These are phyloP conservation scores for Spencermartinsiella europaea DNA, from an alignment of 805 yeast species.

Conservation along the genomic window DNA sequence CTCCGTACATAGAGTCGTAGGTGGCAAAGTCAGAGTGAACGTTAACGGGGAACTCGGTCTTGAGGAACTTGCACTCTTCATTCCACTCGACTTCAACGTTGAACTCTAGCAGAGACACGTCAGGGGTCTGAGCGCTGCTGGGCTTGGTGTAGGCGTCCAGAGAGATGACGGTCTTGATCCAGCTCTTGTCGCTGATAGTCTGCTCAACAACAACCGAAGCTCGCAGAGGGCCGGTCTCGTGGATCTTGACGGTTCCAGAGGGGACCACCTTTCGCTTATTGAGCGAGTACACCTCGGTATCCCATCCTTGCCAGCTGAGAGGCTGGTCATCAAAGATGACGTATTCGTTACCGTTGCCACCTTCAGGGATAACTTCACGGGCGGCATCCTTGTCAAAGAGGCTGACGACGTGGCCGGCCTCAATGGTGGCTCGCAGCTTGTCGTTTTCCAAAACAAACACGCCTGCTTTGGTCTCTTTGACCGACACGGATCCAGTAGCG, in stretches of 20 bases:
- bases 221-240: constrained; percentile 50
- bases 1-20: constrained; percentile 80
- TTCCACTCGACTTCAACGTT: constrained; percentile 62
- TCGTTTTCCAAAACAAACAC: constrained; percentile 53
- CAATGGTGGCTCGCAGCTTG: constrained; percentile 51
- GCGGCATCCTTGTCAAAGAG: constrained; percentile 49
- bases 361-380: constrained; percentile 62
- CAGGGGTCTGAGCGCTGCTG: constrained; percentile 60
- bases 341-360: constrained; percentile 78
- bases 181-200: constrained; percentile 50
- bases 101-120: constrained; percentile 34
- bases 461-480: constrained; percentile 38
- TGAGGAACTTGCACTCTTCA: constrained; percentile 56
- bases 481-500: constrained; percentile 34
- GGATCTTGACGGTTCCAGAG: constrained; percentile 35
- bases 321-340: constrained; percentile 88
- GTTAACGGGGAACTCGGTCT: constrained; percentile 82
- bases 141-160: constrained; percentile 58
- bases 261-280: constrained; percentile 55
- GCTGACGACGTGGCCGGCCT: constrained; percentile 57
- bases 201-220: constrained; percentile 60
- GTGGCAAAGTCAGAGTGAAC: constrained; percentile 61
- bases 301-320: constrained; percentile 92
- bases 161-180: constrained; percentile 63
- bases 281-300: constrained; percentile 84